These are phyloP conservation scores for Myxozyma sirexii DNA, from an alignment of 805 yeast species.

Conservation along the genomic window DNA sequence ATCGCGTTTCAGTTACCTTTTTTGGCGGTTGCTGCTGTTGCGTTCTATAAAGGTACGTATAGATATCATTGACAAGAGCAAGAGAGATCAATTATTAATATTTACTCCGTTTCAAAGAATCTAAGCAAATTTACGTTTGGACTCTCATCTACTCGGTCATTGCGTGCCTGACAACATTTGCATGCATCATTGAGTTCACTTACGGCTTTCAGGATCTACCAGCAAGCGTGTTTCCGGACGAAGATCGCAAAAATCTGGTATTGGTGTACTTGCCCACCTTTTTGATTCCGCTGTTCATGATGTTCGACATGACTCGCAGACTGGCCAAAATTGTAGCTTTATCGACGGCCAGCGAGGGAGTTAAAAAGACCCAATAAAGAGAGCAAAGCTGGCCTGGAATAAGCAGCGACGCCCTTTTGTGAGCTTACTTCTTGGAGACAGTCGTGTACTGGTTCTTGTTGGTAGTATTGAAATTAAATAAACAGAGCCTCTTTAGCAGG, in stretches of 20 bases:
- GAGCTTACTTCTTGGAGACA: too few species aligned
- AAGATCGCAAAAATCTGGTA: background rate
- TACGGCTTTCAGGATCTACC: constrained; percentile 1
- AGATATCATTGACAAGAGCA: background rate
- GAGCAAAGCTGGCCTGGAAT: background rate
- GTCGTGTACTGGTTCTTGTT: too few species aligned
- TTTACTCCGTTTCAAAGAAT: constrained; percentile 24
- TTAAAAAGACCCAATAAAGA: background rate
- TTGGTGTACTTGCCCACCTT: constrained; percentile 14
- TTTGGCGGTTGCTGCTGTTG: constrained; percentile 53
- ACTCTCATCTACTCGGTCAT: constrained; percentile 74
- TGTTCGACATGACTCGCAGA: constrained; percentile 9
- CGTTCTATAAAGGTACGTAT: constrained; percentile 42
- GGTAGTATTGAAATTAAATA: background rate
- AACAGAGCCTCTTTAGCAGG: too few species aligned
- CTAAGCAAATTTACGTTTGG: constrained; percentile 45
- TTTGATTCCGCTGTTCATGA: constrained; percentile 2
- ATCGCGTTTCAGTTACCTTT: constrained; percentile 77
- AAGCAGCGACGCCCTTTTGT: too few species aligned
- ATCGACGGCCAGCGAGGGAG: background rate
- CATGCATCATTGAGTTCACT: constrained; percentile 8
- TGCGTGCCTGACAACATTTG: constrained; percentile 50
- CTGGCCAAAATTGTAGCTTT: background rate
- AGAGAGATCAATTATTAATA: background rate
- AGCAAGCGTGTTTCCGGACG: background rate